Percentiles rank a stretch among this genome's conserved stretches.
These are phyloP conservation scores for Talaromyces thailandensis DNA, from an alignment of 495 filamentous ascomycete genomes.

Conservation along the genomic window DNA sequence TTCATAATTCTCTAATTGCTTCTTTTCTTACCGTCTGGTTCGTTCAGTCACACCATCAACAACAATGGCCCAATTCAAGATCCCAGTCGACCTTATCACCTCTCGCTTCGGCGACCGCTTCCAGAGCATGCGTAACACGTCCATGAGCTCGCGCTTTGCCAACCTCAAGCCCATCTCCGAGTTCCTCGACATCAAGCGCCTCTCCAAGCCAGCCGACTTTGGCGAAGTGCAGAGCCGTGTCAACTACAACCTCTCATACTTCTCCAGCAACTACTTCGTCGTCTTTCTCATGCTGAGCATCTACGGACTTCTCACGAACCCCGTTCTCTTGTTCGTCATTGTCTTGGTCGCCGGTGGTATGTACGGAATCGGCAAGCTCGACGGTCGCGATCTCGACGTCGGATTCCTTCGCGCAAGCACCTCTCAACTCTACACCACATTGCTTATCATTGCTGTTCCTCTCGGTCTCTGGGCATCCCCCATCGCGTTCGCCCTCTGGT, in stretches of 20 bases:
- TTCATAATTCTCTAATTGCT: slow-evolving; percentile 4
- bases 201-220: slow-evolving; percentile 90
- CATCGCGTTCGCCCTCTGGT: slow-evolving; percentile 75
- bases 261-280: slow-evolving; percentile 95
- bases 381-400: slow-evolving; percentile 78
- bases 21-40: slow-evolving; percentile 9
- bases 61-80: slow-evolving; percentile 78
- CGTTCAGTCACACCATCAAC: neutral
- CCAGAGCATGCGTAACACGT: slow-evolving; percentile 66
- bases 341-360: slow-evolving; percentile 74
- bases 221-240: slow-evolving; percentile 84
- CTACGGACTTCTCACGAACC: slow-evolving; percentile 87
- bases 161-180: slow-evolving; percentile 88
- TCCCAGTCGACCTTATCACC: slow-evolving; percentile 84
- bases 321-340: slow-evolving; percentile 80
- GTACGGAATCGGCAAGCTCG: slow-evolving; percentile 81
- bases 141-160: slow-evolving; percentile 72
- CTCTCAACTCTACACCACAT: slow-evolving; percentile 89
- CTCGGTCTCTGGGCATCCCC: slow-evolving; percentile 77
- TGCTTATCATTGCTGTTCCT: slow-evolving; percentile 73
- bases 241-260: slow-evolving; percentile 95
- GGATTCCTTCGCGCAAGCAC: slow-evolving; percentile 73
- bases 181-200: slow-evolving; percentile 89
- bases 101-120: slow-evolving; percentile 75
- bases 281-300: slow-evolving; percentile 91